Evolutionary conservation across 1,284 basidiomycete species (phyloP), one percentile per base, ranked within the genome.

Genomic region (Papiliotrema fonsecae): DNA sequence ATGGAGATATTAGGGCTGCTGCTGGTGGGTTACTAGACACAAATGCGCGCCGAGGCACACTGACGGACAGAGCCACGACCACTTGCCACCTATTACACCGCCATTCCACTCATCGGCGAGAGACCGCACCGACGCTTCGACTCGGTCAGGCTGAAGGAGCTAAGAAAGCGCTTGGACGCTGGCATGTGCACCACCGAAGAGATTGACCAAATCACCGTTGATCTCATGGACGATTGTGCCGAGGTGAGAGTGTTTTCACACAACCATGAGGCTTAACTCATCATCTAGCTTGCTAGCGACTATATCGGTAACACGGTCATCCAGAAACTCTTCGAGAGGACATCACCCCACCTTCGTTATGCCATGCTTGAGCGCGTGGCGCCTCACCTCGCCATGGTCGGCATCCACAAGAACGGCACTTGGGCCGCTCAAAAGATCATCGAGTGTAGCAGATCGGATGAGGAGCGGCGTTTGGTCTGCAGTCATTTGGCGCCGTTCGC

Each of bases 391-490:
- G 96, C 94, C 24, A 90, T 90, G 81, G 96, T 97, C 58, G 96
- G 96, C 42, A 92, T 94, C 45, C 96, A 99, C 78, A 98, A 98
- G 78, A 98, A 98, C 63, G 96, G 96, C 34, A 99, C 96, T 0
- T 98, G 96, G 96, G 94, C 96, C 1, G 94, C 93, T 2, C 96
- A 98, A 74, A 96, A 96, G 79, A 94, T 97, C 67, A 97, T 98
- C 58, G 93, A 97, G 75, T 94, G 90, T 58, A 87, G 93, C 37
- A 81, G 84, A 47, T 85, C 81, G n/a, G 83, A 86, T 6, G 91
- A 96, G 54, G 96, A 98, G 70, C 81, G 91, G 49, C 79, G 78
- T 3, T 74, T 97, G 31, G 85, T 99, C 63, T 83, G 86, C 38
- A 83, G 87, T 67, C 87, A 96, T 69, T 74, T 99, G 53, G 78